Percentiles rank a stretch among this genome's conserved stretches.
phyloP scores from a whole-genome alignment of 306 rosid species.

The Nissolia schottii region DNA sequence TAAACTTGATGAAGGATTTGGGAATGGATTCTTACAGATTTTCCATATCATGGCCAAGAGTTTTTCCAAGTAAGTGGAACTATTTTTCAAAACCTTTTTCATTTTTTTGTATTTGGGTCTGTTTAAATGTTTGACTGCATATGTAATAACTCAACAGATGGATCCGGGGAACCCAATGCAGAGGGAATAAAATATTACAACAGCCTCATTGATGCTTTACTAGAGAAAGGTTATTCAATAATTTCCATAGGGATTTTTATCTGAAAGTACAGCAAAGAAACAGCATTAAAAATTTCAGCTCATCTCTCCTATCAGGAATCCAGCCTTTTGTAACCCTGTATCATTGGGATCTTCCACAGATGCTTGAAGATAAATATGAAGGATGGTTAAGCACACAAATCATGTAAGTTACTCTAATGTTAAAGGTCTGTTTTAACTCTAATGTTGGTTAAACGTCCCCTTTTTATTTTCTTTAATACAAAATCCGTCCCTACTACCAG shows the following conservation, averaged over 20 bases:
- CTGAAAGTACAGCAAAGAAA: neutral
- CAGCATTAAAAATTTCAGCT: constrained; percentile 19
- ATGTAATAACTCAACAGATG: constrained; percentile 43
- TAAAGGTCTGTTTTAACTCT: neutral
- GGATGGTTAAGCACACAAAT: constrained; percentile 80
- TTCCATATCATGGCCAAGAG: constrained; percentile 93
- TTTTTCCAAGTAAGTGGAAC: constrained; percentile 76
- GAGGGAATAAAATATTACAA: constrained; percentile 82
- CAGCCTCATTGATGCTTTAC: constrained; percentile 69
- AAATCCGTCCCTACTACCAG: no score
- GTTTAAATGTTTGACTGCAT: constrained; percentile 3
- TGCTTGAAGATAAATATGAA: constrained; percentile 80
- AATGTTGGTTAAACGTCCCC: no score
- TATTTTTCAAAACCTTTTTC: neutral
- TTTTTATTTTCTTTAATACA: no score
- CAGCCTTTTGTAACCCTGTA: constrained; percentile 81
- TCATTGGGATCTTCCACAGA: constrained; percentile 95
- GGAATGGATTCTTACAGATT: constrained; percentile 95
- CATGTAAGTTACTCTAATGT: constrained; percentile 44
- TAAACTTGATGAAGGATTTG: constrained; percentile 85
- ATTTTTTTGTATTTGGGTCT: neutral
- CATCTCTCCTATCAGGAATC: constrained; percentile 56
- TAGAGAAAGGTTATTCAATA: constrained; percentile 61
- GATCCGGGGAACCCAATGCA: constrained; percentile 74
- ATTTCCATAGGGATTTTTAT: constrained; percentile 13